phyloP scores from a whole-genome alignment of 2,329 filamentous ascomycete genomes.

The Paracorniculantispora psalliotae region DNA sequence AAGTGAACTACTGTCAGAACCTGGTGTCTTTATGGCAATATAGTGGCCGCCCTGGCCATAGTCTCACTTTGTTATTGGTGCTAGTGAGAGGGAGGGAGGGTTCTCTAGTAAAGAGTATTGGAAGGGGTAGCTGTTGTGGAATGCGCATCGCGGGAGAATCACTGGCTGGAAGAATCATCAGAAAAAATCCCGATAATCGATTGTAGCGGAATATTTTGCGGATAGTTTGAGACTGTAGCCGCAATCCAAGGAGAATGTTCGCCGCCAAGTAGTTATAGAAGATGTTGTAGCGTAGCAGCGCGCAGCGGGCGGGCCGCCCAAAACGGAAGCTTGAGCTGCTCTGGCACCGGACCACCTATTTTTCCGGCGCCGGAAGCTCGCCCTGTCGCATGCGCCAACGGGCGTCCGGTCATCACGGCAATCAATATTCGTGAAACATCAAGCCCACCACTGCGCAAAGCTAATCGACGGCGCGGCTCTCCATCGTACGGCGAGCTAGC shows the following conservation, averaged over 20 bases:
- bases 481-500: not conserved
- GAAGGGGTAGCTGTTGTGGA: not conserved
- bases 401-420: not conserved
- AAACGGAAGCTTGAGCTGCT: not conserved
- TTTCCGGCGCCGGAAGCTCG: slow-evolving; percentile 1
- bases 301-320: not conserved
- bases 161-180: not conserved
- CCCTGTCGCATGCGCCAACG: not conserved
- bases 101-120: not conserved
- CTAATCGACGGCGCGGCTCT: not conserved
- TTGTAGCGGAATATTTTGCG: not conserved
- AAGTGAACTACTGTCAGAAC: not conserved
- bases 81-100: not conserved
- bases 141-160: not conserved
- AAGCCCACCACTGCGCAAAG: not conserved
- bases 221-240: not conserved
- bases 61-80: not conserved
- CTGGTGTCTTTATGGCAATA: not conserved
- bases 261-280: not conserved
- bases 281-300: not conserved
- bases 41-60: not conserved
- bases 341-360: not conserved
- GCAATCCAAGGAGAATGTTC: not conserved
- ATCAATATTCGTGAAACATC: slow-evolving; percentile 6
- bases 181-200: not conserved